These are phyloP conservation scores for Grigorovia transvaalensis DNA, from an alignment of 805 yeast species.

Conservation along the genomic window DNA sequence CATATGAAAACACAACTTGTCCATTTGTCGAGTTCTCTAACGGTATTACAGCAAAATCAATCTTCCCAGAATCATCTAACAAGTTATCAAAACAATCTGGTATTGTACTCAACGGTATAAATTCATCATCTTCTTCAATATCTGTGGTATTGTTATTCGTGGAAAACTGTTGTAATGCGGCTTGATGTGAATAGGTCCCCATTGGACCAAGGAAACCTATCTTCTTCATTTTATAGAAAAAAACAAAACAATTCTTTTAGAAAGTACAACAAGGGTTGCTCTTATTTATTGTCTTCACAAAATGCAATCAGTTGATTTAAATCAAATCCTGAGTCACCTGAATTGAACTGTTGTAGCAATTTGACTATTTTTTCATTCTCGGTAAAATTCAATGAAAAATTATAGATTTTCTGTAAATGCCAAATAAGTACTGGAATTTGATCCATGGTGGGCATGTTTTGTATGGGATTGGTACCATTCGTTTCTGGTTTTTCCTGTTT, in stretches of 20 bases:
- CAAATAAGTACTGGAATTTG: not conserved
- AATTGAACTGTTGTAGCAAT: conserved; percentile 57
- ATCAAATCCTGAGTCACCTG: conserved; percentile 55
- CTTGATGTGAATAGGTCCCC: conserved; percentile 91
- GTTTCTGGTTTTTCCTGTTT: conserved; percentile 38
- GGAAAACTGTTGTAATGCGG: conserved; percentile 46
- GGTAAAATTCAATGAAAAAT: not conserved
- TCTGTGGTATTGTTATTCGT: conserved; percentile 11
- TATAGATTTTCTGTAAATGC: not conserved
- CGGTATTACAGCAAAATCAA: conserved; percentile 75
- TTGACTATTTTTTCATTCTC: conserved; percentile 36
- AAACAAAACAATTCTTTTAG: too few relatives aligned
- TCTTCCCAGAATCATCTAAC: conserved; percentile 21
- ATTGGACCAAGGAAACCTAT: conserved; percentile 80
- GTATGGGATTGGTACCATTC: not conserved
- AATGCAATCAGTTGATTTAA: conserved; percentile 55
- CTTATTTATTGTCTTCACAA: not conserved
- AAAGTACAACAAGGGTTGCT: too few relatives aligned
- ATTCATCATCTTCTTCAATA: conserved; percentile 19
- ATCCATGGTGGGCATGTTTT: not conserved
- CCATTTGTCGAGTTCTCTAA: conserved; percentile 94
- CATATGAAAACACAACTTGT: conserved; percentile 78
- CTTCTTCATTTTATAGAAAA: conserved; percentile 15
- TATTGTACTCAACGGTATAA: conserved; percentile 27
- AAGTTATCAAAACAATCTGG: conserved; percentile 58